Conservation (phyloP, 1,284 basidiomycete genomes). For the Ustilago hordei region DNA sequence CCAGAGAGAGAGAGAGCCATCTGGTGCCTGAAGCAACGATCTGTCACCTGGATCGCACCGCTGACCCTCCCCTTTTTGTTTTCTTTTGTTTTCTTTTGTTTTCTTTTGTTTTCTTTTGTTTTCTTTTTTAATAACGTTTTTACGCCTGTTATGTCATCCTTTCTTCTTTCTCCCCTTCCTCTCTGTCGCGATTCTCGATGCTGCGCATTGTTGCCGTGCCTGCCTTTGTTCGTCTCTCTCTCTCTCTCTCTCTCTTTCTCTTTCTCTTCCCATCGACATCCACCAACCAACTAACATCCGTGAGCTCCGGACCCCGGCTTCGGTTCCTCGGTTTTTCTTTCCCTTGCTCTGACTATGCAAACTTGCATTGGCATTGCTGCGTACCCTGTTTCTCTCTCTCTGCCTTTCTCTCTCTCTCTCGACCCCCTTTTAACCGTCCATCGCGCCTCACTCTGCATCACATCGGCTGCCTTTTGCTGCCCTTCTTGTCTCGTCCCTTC, state of each 20-base stretch:
- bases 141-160: not conserved
- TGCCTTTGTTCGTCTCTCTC: not conserved
- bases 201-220: conserved; percentile 1
- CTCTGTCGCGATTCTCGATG: not conserved
- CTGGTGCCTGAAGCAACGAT: not conserved
- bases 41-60: not conserved
- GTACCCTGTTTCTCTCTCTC: too few species aligned
- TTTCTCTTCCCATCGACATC: not conserved
- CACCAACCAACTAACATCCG: not conserved
- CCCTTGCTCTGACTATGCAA: too few species aligned
- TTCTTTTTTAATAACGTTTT: too few species aligned
- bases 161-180: not conserved
- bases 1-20: not conserved
- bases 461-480: not conserved
- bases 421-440: not conserved
- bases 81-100: not conserved
- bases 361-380: too few species aligned
- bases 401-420: not conserved
- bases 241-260: not conserved
- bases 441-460: not conserved
- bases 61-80: not conserved
- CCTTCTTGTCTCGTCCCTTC: not conserved
- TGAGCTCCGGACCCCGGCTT: not conserved
- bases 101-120: not conserved
- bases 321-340: not conserved